Conservation (phyloP, 139 green algal species). For the Chlorella vulgaris region DNA sequence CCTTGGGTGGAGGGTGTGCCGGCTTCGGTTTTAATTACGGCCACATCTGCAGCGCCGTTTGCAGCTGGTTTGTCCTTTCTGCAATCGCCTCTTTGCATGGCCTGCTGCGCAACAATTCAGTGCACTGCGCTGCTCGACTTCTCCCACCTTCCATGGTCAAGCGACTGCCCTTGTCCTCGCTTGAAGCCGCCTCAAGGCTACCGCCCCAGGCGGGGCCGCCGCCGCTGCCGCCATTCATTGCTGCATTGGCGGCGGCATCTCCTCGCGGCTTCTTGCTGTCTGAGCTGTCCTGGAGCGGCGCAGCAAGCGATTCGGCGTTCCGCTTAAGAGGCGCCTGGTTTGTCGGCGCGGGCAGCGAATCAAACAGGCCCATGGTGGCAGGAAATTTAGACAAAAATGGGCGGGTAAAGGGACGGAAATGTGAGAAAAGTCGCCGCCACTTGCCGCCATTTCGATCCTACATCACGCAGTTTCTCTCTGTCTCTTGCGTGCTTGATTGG, state of each 20-base stretch:
- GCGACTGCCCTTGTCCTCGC: constrained; percentile 41
- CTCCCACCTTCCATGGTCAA: constrained; percentile 42
- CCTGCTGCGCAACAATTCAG: too few species aligned
- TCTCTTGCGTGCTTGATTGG: too few species aligned
- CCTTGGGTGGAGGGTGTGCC: too few species aligned
- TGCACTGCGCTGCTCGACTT: too few species aligned
- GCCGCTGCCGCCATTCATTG: neutral
- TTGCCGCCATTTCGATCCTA: too few species aligned
- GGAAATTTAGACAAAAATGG: neutral
- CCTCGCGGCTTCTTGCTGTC: neutral
- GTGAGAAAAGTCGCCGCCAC: too few species aligned
- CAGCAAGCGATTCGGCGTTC: neutral
- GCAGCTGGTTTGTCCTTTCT: too few species aligned
- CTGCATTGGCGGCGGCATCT: neutral
- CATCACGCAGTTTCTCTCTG: too few species aligned
- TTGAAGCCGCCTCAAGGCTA: constrained; percentile 10
- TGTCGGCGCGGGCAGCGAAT: constrained; percentile 4
- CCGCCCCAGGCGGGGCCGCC: neutral
- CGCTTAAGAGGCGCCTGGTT: neutral
- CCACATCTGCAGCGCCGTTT: constrained; percentile 17
- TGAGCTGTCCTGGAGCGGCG: neutral
- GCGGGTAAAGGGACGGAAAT: too few species aligned
- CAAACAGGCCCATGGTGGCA: constrained; percentile 15
- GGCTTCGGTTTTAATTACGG: constrained; percentile 4
- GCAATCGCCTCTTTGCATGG: too few species aligned